Percentiles rank a stretch among this genome's conserved stretches.
phyloP scores from a whole-genome alignment of 495 filamentous ascomycete genomes.

The Hyaloscypha hepaticicola region DNA sequence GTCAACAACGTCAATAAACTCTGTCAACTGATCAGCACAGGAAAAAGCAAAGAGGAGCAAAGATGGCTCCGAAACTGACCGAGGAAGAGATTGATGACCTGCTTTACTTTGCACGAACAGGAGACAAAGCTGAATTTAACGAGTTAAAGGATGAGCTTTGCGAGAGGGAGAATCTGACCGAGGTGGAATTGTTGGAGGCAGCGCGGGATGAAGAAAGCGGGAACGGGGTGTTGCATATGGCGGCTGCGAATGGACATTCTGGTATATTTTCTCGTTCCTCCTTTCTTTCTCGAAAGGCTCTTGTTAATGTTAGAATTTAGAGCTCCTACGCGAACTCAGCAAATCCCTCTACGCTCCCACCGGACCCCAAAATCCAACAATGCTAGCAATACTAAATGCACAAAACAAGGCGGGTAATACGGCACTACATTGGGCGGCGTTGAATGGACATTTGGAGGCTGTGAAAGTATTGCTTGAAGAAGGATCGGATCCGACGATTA shows the following conservation, averaged over 20 bases:
- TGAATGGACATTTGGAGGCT: constrained; percentile 79
- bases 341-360: constrained; percentile 37
- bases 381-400: constrained; percentile 57
- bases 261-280: constrained; percentile 45
- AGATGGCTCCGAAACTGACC: constrained; percentile 53
- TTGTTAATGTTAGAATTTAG: constrained; percentile 30
- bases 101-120: constrained; percentile 75
- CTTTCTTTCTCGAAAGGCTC: not conserved
- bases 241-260: constrained; percentile 80
- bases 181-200: constrained; percentile 57
- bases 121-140: constrained; percentile 70
- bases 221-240: constrained; percentile 80
- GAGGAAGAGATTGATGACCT: constrained; percentile 85
- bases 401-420: constrained; percentile 83
- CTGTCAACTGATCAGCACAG: too few species aligned
- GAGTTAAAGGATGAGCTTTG: constrained; percentile 56
- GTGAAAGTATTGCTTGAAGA: constrained; percentile 70
- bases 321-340: constrained; percentile 51
- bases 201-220: constrained; percentile 69
- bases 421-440: constrained; percentile 84
- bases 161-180: constrained; percentile 49
- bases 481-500: constrained; percentile 69
- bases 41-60: constrained; percentile 38
- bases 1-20: constrained; percentile 9
- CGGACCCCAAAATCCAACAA: constrained; percentile 28